Evolutionary conservation across 257 asterid species (phyloP).

Genomic region (Lantana camara): DNA sequence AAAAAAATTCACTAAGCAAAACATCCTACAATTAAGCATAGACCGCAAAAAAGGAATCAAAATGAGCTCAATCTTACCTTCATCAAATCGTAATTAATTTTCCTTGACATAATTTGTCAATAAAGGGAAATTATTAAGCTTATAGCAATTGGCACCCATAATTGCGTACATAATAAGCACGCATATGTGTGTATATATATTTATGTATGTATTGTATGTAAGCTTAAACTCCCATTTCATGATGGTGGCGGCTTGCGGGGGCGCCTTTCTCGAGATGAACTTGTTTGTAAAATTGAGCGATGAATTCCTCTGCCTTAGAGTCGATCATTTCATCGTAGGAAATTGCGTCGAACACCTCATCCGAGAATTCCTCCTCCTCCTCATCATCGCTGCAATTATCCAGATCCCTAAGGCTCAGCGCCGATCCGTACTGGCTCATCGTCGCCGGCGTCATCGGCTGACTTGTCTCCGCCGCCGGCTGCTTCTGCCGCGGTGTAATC

Average conservation of each 20-base stretch:
- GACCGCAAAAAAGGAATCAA: too few species aligned
- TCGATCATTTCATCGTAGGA: conserved; percentile 66
- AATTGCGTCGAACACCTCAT: conserved; percentile 59
- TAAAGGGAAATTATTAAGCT: too few species aligned
- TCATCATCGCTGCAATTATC: conserved; percentile 34
- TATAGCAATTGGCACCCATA: too few species aligned
- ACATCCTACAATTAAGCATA: too few species aligned
- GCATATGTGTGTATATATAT: neutral
- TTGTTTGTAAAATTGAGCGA: conserved; percentile 62
- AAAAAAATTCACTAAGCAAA: too few species aligned
- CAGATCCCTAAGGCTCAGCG: conserved; percentile 50
- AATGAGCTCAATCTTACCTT: too few species aligned
- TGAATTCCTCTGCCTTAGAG: conserved; percentile 64
- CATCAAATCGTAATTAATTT: too few species aligned
- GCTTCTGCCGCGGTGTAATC: conserved; percentile 4
- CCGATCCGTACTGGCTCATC: conserved; percentile 60
- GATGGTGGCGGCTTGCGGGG: neutral
- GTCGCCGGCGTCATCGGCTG: conserved; percentile 26
- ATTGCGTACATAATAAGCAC: too few species aligned
- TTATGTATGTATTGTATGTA: neutral
- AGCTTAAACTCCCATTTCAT: conserved; percentile 21
- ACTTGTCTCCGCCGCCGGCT: conserved; percentile 8
- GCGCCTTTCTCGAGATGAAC: conserved; percentile 43
- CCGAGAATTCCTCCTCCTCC: conserved; percentile 46
- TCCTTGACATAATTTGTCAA: too few species aligned